Evolutionary conservation across 2,329 filamentous ascomycete species (phyloP), one percentile per base, ranked within the genome.

Genomic region (Neonectria coccinea): DNA sequence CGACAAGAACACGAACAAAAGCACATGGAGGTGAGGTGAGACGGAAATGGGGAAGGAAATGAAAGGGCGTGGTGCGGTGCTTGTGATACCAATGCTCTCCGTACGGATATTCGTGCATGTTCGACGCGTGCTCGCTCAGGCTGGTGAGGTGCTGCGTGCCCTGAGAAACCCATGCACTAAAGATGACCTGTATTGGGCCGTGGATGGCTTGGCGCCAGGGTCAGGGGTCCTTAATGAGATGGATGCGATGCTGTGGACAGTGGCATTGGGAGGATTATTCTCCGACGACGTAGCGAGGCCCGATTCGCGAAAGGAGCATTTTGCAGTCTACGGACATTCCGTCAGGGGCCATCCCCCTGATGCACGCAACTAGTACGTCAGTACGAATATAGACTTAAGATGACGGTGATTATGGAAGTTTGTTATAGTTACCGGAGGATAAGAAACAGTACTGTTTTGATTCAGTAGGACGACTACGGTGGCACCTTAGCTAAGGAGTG

Each of bases 41-140:
- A n/a, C n/a, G 47, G n/a, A 50, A 31, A 31, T 50, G 47, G 29
- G 47, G 22, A 48, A 22, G 45, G 45, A 50, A 50, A 31, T 20
- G 42, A 45, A 12, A 45, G 47, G 18, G 27, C 27, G 8, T 3
- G 10, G 48, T 33, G 48, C 48, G 3, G 48, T 36, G 48, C 31
- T 51, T 51, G 29, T 51, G 48, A 51, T 33, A 33, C 48, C 48
- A 51, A n/a, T 12, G 29, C n/a, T 33, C n/a, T 33, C 29, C 14
- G n/a, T 18, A 50, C 16, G 36, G 36, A n/a, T 39, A 39, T 39
- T n/a, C 36, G 36, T n/a, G 36, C 36, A 33, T 29, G 27, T 31
- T 51, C 29, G 18, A 29, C 8, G 45, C 47, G 47, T 18, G 25
- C 39, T 41, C 39, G 39, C 39, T 36, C 33, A 36, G 33, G 39